A percentile compares a stretch with the other conserved stretches of the same genome.
phyloP scores from a whole-genome alignment of 192 early-diverging fungal species.

The Entomortierella parvispora region DNA sequence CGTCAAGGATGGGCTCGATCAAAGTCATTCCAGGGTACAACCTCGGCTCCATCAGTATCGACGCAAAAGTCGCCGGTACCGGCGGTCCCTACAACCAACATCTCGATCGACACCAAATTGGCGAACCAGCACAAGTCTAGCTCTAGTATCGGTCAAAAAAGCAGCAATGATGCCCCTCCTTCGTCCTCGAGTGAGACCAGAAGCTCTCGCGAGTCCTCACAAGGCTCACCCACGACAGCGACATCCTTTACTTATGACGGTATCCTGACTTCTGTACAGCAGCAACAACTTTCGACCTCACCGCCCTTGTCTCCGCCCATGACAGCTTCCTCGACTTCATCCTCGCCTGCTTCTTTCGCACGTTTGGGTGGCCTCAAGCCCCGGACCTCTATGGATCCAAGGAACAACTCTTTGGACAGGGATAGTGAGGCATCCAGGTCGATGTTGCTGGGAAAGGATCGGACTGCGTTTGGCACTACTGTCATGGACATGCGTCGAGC shows the following conservation, averaged over 20 bases:
- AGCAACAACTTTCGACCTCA: neutral
- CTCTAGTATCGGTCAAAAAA: neutral
- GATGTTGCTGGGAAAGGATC: neutral
- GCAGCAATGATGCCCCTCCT: neutral
- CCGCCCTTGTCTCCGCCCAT: slow-evolving; percentile 7
- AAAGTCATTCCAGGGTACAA: slow-evolving; percentile 29
- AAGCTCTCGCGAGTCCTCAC: slow-evolving; percentile 26
- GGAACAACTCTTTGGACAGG: slow-evolving; percentile 11
- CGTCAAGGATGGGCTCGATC: slow-evolving; percentile 42
- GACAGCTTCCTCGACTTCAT: neutral
- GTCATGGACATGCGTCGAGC: slow-evolving; percentile 23
- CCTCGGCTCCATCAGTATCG: neutral
- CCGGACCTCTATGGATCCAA: neutral
- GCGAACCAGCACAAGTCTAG: slow-evolving; percentile 12
- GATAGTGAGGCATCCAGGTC: neutral
- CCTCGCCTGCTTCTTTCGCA: neutral
- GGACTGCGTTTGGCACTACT: slow-evolving; percentile 10
- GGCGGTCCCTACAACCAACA: neutral
- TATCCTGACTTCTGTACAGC: too few relatives aligned
- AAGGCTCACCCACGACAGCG: slow-evolving; percentile 13
- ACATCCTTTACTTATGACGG: neutral
- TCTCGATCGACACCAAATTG: slow-evolving; percentile 14
- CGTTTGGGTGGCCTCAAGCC: slow-evolving; percentile 7
- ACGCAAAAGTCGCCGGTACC: neutral
- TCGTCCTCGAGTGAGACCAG: slow-evolving; percentile 7